Evolutionary conservation across 2,329 filamentous ascomycete species (phyloP).

Genomic region (Colletotrichum eremochloae): DNA sequence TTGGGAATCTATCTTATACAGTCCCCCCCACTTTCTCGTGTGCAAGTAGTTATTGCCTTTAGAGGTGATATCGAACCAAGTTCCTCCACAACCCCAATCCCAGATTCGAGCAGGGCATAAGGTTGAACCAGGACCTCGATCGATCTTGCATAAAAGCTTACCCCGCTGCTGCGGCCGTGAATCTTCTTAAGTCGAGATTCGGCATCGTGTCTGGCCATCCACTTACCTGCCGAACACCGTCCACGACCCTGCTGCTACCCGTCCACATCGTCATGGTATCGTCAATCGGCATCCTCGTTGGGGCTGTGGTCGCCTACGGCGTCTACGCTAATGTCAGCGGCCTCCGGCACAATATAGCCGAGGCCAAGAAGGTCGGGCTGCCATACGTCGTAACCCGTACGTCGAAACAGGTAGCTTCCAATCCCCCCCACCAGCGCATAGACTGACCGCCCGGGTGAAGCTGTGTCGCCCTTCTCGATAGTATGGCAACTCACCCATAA

Average conservation of each 20-base stretch:
- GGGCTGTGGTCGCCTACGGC: constrained; percentile 51
- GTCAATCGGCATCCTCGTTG: constrained; percentile 52
- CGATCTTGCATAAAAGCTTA: not conserved
- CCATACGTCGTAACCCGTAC: constrained; percentile 67
- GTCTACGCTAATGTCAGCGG: constrained; percentile 50
- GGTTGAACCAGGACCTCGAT: not conserved
- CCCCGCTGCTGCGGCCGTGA: not conserved
- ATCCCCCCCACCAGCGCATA: not conserved
- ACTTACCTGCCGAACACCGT: not conserved
- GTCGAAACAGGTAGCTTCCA: constrained; percentile 46
- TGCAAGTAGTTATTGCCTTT: not conserved
- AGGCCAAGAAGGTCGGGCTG: constrained; percentile 64
- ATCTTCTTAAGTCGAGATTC: not conserved
- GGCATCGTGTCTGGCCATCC: not conserved
- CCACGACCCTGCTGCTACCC: no score
- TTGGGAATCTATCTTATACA: not conserved
- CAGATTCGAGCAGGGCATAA: not conserved
- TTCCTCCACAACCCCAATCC: not conserved
- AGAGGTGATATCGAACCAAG: not conserved
- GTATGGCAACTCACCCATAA: constrained; percentile 68
- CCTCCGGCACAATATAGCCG: constrained; percentile 61
- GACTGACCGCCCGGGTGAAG: constrained; percentile 48
- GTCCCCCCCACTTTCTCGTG: not conserved
- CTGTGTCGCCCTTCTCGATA: constrained; percentile 62
- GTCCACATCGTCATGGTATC: constrained; percentile 51